Conservation (phyloP, 1,284 basidiomycete species). For the Macrocystidia cucumis region DNA sequence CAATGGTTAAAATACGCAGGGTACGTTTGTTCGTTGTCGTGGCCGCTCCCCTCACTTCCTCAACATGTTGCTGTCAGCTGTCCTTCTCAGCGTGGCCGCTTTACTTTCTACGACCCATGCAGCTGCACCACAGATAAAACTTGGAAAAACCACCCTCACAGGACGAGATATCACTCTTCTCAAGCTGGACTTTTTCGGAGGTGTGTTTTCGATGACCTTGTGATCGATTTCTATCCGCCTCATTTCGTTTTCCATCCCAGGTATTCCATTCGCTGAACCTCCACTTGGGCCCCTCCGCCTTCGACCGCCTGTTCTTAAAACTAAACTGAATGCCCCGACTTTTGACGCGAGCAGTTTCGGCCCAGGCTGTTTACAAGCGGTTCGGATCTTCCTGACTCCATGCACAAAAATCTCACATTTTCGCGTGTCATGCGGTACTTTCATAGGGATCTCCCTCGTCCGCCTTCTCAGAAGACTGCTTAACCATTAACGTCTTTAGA, state of each 20-base stretch:
- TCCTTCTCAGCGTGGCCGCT: no score
- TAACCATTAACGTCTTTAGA: slow-evolving; percentile 38
- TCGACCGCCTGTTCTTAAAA: slow-evolving; percentile 24
- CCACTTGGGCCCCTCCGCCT: slow-evolving; percentile 27
- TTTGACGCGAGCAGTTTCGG: slow-evolving; percentile 33
- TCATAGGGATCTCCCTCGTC: slow-evolving; percentile 14
- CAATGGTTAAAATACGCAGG: no score
- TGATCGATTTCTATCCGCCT: neutral
- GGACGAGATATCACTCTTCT: slow-evolving; percentile 20
- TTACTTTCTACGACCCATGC: neutral
- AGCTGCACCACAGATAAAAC: slow-evolving; percentile 18
- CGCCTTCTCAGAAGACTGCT: slow-evolving; percentile 35
- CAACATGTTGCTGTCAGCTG: no score
- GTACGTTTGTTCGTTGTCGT: no score
- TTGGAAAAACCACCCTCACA: slow-evolving; percentile 23
- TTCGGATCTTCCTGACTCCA: slow-evolving; percentile 12
- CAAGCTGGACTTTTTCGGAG: slow-evolving; percentile 30
- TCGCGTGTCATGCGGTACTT: neutral
- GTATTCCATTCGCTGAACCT: slow-evolving; percentile 29
- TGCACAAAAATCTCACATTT: neutral
- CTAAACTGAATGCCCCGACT: slow-evolving; percentile 13
- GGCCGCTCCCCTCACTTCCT: no score
- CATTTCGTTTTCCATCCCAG: no score
- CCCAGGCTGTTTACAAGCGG: slow-evolving; percentile 27
- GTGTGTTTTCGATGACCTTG: slow-evolving; percentile 10